Evolutionary conservation across 2,329 filamentous ascomycete genomes (phyloP).

Genomic region (Fusarium compactum): DNA sequence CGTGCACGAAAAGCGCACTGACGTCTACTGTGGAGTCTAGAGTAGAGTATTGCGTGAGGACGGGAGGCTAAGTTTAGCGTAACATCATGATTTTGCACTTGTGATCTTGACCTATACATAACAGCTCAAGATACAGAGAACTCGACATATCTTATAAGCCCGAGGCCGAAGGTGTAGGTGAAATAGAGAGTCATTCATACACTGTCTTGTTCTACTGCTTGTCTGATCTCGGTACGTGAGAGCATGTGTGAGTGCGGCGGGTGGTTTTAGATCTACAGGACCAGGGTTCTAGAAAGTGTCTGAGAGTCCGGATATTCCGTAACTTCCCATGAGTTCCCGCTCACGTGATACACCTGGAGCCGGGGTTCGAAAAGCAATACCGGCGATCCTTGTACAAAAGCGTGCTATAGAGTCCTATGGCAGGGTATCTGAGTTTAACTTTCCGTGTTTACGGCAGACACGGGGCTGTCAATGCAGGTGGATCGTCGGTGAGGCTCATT

Average conservation of each 20-base stretch:
- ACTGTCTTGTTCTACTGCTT: too few relatives aligned
- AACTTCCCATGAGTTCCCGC: rapidly evolving
- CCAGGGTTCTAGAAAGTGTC: neutral
- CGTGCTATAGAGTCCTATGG: neutral
- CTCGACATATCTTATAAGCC: neutral
- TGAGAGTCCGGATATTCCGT: neutral
- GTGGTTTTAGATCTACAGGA: neutral
- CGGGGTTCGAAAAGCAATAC: neutral
- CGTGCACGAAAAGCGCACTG: neutral
- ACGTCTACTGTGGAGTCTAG: neutral
- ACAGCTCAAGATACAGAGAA: neutral
- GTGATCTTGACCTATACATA: neutral
- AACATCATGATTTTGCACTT: neutral
- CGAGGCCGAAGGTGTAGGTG: neutral
- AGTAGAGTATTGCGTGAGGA: neutral
- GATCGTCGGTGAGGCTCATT: neutral
- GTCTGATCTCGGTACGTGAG: neutral
- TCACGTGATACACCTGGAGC: rapidly evolving
- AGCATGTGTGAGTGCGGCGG: too few relatives aligned
- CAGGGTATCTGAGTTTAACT: neutral
- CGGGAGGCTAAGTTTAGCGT: neutral
- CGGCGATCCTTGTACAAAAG: neutral
- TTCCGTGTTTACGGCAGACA: neutral
- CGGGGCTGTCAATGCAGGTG: neutral
- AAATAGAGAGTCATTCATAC: too few relatives aligned